Percentiles rank a stretch among this genome's conserved stretches.
These are phyloP conservation scores for Asterionellopsis glacialis DNA, from an alignment of 108 stramenopile species.

Conservation along the genomic window DNA sequence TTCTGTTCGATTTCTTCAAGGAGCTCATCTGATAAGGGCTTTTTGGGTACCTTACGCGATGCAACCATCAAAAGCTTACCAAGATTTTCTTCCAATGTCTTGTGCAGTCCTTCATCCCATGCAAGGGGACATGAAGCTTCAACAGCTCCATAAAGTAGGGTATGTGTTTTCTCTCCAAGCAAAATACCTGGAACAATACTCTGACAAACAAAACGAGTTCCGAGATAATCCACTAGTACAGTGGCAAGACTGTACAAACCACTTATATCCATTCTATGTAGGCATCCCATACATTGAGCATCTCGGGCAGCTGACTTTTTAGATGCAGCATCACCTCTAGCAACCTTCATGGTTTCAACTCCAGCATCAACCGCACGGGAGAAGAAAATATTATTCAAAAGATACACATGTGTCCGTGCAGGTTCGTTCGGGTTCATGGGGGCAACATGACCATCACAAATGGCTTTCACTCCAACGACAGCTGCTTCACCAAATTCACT, in stretches of 20 bases:
- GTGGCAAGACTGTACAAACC: slow-evolving; percentile 89
- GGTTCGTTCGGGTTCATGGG: slow-evolving; percentile 94
- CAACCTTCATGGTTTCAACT: slow-evolving; percentile 75
- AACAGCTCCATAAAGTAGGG: slow-evolving; percentile 87
- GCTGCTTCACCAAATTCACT: slow-evolving; percentile 92
- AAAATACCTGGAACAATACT: slow-evolving; percentile 88
- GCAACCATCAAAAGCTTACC: slow-evolving; percentile 67
- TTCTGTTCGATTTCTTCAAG: slow-evolving; percentile 45
- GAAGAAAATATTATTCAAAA: slow-evolving; percentile 97
- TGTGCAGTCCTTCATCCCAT: slow-evolving; percentile 76
- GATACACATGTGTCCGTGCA: slow-evolving; percentile 80
- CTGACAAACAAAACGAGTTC: slow-evolving; percentile 84
- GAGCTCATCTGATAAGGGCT: slow-evolving; percentile 53
- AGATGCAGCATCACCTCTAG: slow-evolving; percentile 66
- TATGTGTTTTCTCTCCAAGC: slow-evolving; percentile 80
- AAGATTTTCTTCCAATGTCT: slow-evolving; percentile 58
- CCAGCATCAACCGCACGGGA: slow-evolving; percentile 83
- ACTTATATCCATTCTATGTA: slow-evolving; percentile 61
- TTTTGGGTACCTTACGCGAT: slow-evolving; percentile 41
- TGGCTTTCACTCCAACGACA: slow-evolving; percentile 70
- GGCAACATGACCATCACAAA: slow-evolving; percentile 78
- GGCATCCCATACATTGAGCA: slow-evolving; percentile 49
- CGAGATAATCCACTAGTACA: slow-evolving; percentile 85
- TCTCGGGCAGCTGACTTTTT: slow-evolving; percentile 68
- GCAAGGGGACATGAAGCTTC: slow-evolving; percentile 65